Conservation (phyloP, 164 flowering plant genomes). For the Vitis cinerea region DNA sequence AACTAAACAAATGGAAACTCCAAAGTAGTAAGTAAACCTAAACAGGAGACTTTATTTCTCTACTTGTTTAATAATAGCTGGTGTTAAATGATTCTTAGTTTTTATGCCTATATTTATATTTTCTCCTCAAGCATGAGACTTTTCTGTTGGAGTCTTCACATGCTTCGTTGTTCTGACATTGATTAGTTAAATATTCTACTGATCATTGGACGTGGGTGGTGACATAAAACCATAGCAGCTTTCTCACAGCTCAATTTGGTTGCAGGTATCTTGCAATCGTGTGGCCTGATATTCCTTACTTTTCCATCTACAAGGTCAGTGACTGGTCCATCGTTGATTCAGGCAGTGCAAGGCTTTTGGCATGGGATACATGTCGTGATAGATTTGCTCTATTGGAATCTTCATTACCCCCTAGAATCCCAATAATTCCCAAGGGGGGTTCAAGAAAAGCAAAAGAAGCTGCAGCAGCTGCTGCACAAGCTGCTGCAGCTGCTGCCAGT, state of each 20-base stretch:
- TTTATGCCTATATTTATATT: neutral
- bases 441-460: slow-evolving; percentile 97
- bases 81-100: no score
- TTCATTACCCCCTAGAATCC: slow-evolving; percentile 76
- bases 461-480: slow-evolving; percentile 95
- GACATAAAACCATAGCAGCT: neutral
- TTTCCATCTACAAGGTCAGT: slow-evolving; percentile 86
- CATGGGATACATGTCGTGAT: slow-evolving; percentile 98
- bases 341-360: slow-evolving; percentile 94
- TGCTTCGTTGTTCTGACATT: neutral
- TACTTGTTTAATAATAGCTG: no score
- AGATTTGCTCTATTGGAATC: slow-evolving; percentile 93
- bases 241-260: slow-evolving; percentile 10
- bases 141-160: neutral
- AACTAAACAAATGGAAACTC: no score
- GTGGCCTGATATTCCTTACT: slow-evolving; percentile 98
- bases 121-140: neutral
- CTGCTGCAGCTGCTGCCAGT: slow-evolving; percentile 90
- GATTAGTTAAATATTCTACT: neutral
- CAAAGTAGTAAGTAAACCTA: no score
- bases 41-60: no score
- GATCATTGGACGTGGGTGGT: neutral
- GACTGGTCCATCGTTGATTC: slow-evolving; percentile 99
- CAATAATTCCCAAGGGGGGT: slow-evolving; percentile 76
- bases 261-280: slow-evolving; percentile 91